Evolutionary conservation across 2,329 filamentous ascomycete species (phyloP).

Genomic region (Mycocentrospora acerina): DNA sequence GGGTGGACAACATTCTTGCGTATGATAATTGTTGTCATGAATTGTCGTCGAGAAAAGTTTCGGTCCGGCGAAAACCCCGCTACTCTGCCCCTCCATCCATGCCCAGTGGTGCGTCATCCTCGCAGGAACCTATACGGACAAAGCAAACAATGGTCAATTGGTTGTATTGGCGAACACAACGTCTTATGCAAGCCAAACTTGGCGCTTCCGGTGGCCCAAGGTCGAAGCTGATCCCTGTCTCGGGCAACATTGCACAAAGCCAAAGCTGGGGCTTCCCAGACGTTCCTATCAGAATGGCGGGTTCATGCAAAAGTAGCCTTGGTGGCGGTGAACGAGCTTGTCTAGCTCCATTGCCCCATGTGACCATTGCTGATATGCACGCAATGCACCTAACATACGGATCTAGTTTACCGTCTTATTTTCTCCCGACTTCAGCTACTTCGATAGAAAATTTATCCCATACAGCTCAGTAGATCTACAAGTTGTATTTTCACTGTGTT

Average conservation of each 20-base stretch:
- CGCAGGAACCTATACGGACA: constrained; percentile 16
- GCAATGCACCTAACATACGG: constrained; percentile 15
- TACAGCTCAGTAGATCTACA: too few species aligned
- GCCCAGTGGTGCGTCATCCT: constrained; percentile 31
- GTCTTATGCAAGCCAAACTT: constrained; percentile 24
- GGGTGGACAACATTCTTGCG: constrained; percentile 15
- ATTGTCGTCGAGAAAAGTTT: constrained; percentile 28
- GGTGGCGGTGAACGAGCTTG: constrained; percentile 24
- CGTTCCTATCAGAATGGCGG: constrained; percentile 15
- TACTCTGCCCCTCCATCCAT: constrained; percentile 26
- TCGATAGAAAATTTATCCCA: too few species aligned
- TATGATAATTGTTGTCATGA: constrained; percentile 17
- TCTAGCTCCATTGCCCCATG: constrained; percentile 19
- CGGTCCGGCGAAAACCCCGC: constrained; percentile 28
- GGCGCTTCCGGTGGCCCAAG: constrained; percentile 22
- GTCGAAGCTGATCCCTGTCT: constrained; percentile 14
- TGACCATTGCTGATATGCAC: constrained; percentile 17
- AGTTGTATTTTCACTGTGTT: too few species aligned
- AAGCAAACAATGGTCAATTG: constrained; percentile 21
- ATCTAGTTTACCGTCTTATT: constrained; percentile 2
- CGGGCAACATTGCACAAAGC: constrained; percentile 26
- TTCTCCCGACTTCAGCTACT: not conserved
- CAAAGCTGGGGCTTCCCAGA: constrained; percentile 18
- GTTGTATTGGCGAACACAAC: constrained; percentile 25
- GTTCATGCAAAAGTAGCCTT: constrained; percentile 7